Evolutionary conservation across 768 basidiomycete species (phyloP).

Genomic region (Symmetrospora coprosmae): DNA sequence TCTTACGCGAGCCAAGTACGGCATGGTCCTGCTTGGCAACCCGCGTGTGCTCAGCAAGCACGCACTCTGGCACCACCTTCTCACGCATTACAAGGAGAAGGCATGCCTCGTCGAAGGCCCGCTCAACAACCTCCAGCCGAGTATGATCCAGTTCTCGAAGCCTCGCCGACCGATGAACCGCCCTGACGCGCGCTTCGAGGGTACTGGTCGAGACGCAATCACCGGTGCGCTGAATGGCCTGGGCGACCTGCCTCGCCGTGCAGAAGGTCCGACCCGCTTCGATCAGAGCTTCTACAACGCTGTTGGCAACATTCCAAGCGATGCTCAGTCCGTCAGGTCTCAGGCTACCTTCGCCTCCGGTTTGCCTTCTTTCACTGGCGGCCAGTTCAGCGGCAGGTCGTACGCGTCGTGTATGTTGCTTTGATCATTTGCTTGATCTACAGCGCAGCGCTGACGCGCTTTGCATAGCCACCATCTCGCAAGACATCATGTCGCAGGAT

Average conservation of each 20-base stretch:
- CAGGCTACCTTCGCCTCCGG: constrained; percentile 93
- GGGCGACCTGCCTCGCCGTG: constrained; percentile 45
- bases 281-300: constrained; percentile 95
- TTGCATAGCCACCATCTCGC: constrained; percentile 37
- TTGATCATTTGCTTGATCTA: constrained; percentile 28
- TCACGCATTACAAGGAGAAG: constrained; percentile 98
- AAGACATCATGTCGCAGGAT: constrained; percentile 57
- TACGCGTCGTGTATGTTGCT: constrained; percentile 43
- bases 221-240: constrained; percentile 23
- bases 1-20: constrained; percentile 91
- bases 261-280: constrained; percentile 85
- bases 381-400: constrained; percentile 50
- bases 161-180: constrained; percentile 76
- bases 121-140: constrained; percentile 83
- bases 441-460: constrained; percentile 49
- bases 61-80: constrained; percentile 91
- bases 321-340: constrained; percentile 86
- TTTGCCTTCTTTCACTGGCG: constrained; percentile 56
- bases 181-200: constrained; percentile 84
- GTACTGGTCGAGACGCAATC: constrained; percentile 66
- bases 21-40: constrained; percentile 98
- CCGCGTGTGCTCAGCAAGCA: constrained; percentile 99
- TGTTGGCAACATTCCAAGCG: constrained; percentile 83
- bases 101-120: constrained; percentile 87
- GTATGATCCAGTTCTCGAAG: constrained; percentile 99